Base-by-base conservation (phyloP, 2,329 filamentous ascomycete species). In the Cladosporium sp. region DNA sequence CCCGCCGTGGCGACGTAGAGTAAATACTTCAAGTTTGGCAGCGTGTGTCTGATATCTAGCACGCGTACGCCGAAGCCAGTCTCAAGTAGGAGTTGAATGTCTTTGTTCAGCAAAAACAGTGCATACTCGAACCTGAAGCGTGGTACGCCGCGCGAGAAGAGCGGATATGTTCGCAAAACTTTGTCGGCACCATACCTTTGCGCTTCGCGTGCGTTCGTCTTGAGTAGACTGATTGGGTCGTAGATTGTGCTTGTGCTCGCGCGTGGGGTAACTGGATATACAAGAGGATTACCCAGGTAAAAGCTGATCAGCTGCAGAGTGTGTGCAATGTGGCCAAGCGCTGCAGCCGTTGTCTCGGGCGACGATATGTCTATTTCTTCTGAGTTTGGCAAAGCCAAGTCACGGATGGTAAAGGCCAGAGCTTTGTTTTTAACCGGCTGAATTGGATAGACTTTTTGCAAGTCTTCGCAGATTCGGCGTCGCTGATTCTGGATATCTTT, bases 101-200 rank as follows among this genome's bases (percentile, higher is more conserved):
- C 83, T 79, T 98, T 97, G 80, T 98, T 98, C 16, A 99, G 84
- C n/a, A 98, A 81, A 73, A 98, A 99, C 75, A 97, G 95, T 13
- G 85, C 95, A 76, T 98, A 99, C 72, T 98, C 94, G 77, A 98
- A 98, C 2, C 94, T 89, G 80, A 94, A 98, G 54, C 93, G 88
- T 7, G 75, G 75, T 0, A 92, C 87, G 74, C 86, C 84, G 66
- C 82, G 83, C 80, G 91, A 78, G 77, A 93, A 93, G 0, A 99
- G 84, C 0, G 95, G 95, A 72, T 96, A 99, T 36, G 64, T 86
- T 75, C 69, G 81, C 14, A 73, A 64, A 4, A 8, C 67, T 1
- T 60, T 65, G 39, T 73, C 72, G 58, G 70, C 70, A 11, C 65
- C 69, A 49, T 67, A 67, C 11, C 58, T 67, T 51, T 68, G 56